These are phyloP conservation scores for Ustilago nuda DNA, from an alignment of 1,284 basidiomycete genomes.

Conservation along the genomic window DNA sequence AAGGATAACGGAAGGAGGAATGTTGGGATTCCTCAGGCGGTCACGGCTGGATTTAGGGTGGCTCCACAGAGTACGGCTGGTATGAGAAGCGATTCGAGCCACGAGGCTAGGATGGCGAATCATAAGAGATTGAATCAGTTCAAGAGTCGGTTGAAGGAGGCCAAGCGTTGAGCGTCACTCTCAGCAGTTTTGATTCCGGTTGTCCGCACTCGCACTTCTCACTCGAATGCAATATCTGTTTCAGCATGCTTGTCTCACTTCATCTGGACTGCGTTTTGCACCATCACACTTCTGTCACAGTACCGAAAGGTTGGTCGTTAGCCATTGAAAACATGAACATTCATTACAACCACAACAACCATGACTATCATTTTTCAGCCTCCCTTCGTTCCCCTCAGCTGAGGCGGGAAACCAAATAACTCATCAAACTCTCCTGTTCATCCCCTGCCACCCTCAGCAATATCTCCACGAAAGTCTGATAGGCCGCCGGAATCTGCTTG, in stretches of 20 bases:
- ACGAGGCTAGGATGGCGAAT: slow-evolving; percentile 59
- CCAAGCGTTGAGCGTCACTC: slow-evolving; percentile 32
- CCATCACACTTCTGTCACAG: background rate
- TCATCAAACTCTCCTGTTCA: slow-evolving; percentile 66
- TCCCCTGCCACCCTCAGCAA: slow-evolving; percentile 63
- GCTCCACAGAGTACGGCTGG: slow-evolving; percentile 53
- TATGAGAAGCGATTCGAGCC: slow-evolving; percentile 46
- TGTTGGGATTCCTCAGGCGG: slow-evolving; percentile 61
- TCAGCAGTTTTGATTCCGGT: background rate
- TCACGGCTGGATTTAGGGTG: slow-evolving; percentile 58
- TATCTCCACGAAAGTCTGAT: slow-evolving; percentile 55
- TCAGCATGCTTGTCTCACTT: background rate
- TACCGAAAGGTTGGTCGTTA: background rate
- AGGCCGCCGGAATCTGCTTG: slow-evolving; percentile 29
- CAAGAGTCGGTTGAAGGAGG: slow-evolving; percentile 59
- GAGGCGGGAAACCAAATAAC: slow-evolving; percentile 64
- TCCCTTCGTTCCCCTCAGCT: slow-evolving; percentile 27
- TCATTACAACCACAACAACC: background rate
- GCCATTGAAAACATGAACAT: background rate
- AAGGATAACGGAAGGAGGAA: slow-evolving; percentile 40
- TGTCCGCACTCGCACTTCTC: background rate
- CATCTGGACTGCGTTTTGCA: background rate
- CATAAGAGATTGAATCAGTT: slow-evolving; percentile 61
- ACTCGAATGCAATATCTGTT: background rate
- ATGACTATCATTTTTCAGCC: background rate